phyloP scores from a whole-genome alignment of 2,329 filamentous ascomycete species.

The Hypocreales sp. region DNA sequence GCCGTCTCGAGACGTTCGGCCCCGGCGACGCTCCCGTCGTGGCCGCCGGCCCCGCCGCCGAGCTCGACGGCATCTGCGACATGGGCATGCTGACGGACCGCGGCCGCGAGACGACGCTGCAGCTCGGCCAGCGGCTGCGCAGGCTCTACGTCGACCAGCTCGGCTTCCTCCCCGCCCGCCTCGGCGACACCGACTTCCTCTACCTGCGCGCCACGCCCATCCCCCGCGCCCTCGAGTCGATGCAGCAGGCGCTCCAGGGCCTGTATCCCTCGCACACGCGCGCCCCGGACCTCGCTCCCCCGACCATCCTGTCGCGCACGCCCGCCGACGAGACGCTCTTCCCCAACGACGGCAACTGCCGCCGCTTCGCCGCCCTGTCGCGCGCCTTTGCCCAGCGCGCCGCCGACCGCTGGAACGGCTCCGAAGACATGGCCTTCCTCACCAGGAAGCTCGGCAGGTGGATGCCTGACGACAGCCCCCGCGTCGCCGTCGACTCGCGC shows the following conservation, averaged over 20 bases:
- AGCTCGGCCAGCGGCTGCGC: conserved; percentile 52
- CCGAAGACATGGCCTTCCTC: conserved; percentile 71
- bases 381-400: conserved; percentile 57
- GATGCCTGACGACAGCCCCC: conserved; percentile 58
- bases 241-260: conserved; percentile 61
- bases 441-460: conserved; percentile 65
- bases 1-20: conserved; percentile 73
- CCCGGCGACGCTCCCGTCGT: conserved; percentile 52
- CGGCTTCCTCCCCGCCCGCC: conserved; percentile 47
- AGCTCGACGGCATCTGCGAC: conserved; percentile 71
- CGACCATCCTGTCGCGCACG: conserved; percentile 50
- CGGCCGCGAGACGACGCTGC: conserved; percentile 56
- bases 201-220: conserved; percentile 64
- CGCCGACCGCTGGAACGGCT: conserved; percentile 57
- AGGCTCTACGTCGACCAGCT: conserved; percentile 62
- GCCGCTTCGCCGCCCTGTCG: conserved; percentile 53
- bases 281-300: conserved; percentile 33
- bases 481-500: conserved; percentile 68
- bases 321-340: conserved; percentile 62
- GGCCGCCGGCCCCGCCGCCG: conserved; percentile 49
- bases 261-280: conserved; percentile 48
- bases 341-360: conserved; percentile 62
- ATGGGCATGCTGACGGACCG: conserved; percentile 62
- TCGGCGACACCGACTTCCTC: conserved; percentile 42
- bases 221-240: conserved; percentile 59